These are phyloP conservation scores for Byssothecium circinans DNA, from an alignment of 2,329 filamentous ascomycete species.

Conservation along the genomic window DNA sequence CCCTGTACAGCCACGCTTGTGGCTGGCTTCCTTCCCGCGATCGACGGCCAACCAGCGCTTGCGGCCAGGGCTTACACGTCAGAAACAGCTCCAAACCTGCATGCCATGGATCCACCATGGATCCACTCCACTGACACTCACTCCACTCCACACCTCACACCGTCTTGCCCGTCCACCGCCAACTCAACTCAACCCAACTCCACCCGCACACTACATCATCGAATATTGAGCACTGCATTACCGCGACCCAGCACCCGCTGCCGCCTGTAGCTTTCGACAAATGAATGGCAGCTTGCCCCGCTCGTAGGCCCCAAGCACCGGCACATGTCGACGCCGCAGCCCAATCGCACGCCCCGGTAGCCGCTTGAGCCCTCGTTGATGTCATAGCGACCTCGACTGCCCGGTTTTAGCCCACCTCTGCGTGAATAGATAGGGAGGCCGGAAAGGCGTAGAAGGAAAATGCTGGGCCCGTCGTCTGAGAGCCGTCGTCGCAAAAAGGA, in stretches of 20 bases:
- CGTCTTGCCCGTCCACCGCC: background rate
- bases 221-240: background rate
- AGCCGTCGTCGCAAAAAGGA: constrained; percentile 36
- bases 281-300: constrained; percentile 32
- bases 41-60: too few species aligned
- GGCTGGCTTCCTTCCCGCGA: too few species aligned
- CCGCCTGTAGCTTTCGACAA: constrained; percentile 1
- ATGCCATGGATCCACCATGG: background rate
- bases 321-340: constrained; percentile 20
- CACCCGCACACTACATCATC: background rate
- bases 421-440: background rate
- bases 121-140: background rate
- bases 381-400: constrained; percentile 12
- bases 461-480: constrained; percentile 36
- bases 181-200: background rate
- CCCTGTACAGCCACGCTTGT: too few species aligned
- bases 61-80: too few species aligned
- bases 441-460: constrained; percentile 14
- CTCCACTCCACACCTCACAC: background rate
- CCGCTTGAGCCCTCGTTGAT: constrained; percentile 15
- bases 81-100: too few species aligned
- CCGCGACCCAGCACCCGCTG: background rate
- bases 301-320: constrained; percentile 37
- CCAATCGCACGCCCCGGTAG: constrained; percentile 35
- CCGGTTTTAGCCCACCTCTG: constrained; percentile 7